These are phyloP conservation scores for Ephemerocybe angulata DNA, from an alignment of 768 basidiomycete genomes.

Conservation along the genomic window DNA sequence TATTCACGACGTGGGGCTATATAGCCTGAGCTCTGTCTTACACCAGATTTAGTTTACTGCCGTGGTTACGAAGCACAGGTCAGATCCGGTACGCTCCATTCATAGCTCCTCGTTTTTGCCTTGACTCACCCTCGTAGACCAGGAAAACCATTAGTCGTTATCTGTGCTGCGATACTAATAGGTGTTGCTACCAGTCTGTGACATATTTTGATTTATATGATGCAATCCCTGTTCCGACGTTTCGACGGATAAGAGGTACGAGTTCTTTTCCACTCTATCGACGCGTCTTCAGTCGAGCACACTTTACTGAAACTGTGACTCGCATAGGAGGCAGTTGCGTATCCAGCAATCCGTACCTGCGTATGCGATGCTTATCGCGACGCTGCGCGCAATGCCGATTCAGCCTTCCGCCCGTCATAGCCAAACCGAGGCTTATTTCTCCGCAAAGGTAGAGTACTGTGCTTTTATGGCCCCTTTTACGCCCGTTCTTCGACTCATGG, in stretches of 20 bases:
- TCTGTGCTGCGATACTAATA: background rate
- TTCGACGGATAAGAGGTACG: background rate
- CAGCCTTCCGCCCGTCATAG: background rate
- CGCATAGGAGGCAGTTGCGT: background rate
- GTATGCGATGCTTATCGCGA: conserved; percentile 6
- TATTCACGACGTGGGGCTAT: too few species aligned
- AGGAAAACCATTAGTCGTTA: background rate
- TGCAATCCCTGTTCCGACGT: conserved; percentile 3
- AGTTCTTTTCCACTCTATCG: background rate
- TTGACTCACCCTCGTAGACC: too few species aligned
- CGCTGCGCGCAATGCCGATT: too few species aligned
- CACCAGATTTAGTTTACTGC: too few species aligned
- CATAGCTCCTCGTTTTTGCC: too few species aligned
- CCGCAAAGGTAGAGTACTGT: conserved; percentile 2
- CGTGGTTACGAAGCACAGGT: too few species aligned
- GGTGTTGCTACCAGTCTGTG: background rate
- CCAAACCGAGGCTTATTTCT: conserved; percentile 6
- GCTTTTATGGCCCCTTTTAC: too few species aligned
- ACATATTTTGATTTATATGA: conserved; percentile 3
- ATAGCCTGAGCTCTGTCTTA: too few species aligned
- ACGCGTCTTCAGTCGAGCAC: background rate
- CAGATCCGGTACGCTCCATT: too few species aligned
- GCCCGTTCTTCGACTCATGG: background rate
- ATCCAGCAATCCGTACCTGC: background rate
- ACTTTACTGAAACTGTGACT: background rate